Evolutionary conservation across 2,329 filamentous ascomycete species (phyloP).

Genomic region (Dactylellina haptotyla): DNA sequence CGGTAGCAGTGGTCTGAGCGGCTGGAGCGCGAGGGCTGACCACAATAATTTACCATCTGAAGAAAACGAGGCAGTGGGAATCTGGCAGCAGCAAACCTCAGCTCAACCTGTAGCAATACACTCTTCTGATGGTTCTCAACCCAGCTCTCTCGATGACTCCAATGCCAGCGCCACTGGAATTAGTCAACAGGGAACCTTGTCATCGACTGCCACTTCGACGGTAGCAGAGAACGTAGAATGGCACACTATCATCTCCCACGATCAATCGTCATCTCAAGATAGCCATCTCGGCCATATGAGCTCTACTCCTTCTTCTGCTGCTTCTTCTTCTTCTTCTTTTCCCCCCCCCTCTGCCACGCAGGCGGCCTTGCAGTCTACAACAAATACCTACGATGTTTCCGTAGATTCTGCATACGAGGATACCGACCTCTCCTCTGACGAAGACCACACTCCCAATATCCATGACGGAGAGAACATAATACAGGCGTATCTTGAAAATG

Average conservation of each 20-base stretch:
- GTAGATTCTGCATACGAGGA: conserved; percentile 38
- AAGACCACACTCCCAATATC: conserved; percentile 5
- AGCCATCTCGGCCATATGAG: neutral
- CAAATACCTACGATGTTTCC: conserved; percentile 11
- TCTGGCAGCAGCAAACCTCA: too few species aligned
- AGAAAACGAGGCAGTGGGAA: too few species aligned
- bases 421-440: conserved; percentile 32
- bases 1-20: neutral
- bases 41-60: conserved; percentile 13
- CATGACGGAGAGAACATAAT: conserved; percentile 5
- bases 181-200: neutral
- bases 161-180: neutral
- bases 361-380: too few species aligned
- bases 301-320: neutral
- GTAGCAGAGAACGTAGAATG: conserved; percentile 1
- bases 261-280: conserved; percentile 15
- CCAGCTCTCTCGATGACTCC: neutral
- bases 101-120: too few species aligned
- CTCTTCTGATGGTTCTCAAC: too few species aligned
- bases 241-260: neutral
- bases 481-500: neutral
- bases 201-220: neutral
- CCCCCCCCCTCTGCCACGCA: too few species aligned
- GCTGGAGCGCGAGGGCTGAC: neutral
- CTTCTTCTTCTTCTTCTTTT: neutral